Evolutionary conservation across 1,139 yeast genomes (phyloP).

Genomic region (Zhuliangozyma parablackwelliae): DNA sequence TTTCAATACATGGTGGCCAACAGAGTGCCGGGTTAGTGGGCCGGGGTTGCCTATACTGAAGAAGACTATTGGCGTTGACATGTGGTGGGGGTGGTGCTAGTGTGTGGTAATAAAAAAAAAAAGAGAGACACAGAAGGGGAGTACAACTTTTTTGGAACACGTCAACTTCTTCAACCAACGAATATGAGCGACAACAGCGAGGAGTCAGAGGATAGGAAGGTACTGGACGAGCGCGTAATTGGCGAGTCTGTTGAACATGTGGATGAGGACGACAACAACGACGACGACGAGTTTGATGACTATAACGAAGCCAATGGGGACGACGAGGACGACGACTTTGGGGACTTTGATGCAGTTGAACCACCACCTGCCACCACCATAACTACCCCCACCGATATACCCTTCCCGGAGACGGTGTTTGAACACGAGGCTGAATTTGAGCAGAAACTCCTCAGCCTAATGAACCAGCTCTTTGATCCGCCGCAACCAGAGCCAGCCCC

Average conservation of each 20-base stretch:
- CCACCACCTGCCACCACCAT: too few species aligned
- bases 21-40: conserved; percentile 34
- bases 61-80: conserved; percentile 16
- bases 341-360: conserved; percentile 35
- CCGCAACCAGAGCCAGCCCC: not conserved
- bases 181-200: too few species aligned
- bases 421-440: not conserved
- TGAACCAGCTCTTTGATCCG: conserved; percentile 18
- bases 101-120: conserved; percentile 1
- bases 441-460: conserved; percentile 13
- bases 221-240: too few species aligned
- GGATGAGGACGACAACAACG: too few species aligned
- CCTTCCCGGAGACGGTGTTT: too few species aligned
- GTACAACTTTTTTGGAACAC: too few species aligned
- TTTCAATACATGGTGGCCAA: conserved; percentile 35
- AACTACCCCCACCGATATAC: too few species aligned
- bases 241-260: too few species aligned
- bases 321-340: conserved; percentile 35
- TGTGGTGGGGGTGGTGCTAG: conserved; percentile 1
- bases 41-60: conserved; percentile 46
- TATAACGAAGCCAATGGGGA: conserved; percentile 12
- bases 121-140: not conserved
- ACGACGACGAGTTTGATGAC: conserved; percentile 10
- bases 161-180: too few species aligned
- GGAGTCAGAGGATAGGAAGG: too few species aligned